These are phyloP conservation scores for Balansia obtecta DNA, from an alignment of 2,329 filamentous ascomycete species.

Conservation along the genomic window DNA sequence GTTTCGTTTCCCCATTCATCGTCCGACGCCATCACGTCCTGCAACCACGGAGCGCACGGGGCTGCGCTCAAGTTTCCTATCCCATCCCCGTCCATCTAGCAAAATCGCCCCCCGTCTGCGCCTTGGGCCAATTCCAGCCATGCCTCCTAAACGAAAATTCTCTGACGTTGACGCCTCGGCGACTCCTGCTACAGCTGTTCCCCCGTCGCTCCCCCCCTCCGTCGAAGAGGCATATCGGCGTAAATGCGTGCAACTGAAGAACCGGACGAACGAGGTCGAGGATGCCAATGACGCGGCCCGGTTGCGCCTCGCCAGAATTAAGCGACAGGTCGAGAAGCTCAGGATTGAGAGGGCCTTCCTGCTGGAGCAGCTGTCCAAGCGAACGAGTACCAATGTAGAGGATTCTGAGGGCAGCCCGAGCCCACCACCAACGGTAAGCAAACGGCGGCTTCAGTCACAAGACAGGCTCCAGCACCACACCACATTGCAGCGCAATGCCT, in stretches of 20 bases:
- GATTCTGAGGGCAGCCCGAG: conserved; percentile 70
- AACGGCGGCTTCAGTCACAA: too few species aligned
- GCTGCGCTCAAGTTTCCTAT: too few species aligned
- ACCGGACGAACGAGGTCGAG: conserved; percentile 83
- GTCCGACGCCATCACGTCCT: not conserved
- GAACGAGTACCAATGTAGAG: conserved; percentile 62
- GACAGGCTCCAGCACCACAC: too few species aligned
- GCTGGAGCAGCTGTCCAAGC: conserved; percentile 59
- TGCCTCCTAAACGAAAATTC: conserved; percentile 25
- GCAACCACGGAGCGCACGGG: not conserved
- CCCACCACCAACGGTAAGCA: conserved; percentile 61
- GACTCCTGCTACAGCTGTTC: conserved; percentile 27
- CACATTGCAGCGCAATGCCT: too few species aligned
- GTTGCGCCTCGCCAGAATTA: conserved; percentile 64
- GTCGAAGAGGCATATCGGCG: conserved; percentile 92
- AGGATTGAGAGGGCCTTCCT: conserved; percentile 72
- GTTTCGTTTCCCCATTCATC: too few species aligned
- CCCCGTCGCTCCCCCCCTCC: conserved; percentile 63
- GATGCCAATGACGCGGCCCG: conserved; percentile 78
- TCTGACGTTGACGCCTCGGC: conserved; percentile 21
- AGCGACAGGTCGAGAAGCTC: conserved; percentile 82
- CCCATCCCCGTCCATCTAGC: too few species aligned
- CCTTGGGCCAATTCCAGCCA: conserved; percentile 8
- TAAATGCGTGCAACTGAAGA: conserved; percentile 92
- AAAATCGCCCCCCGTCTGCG: too few species aligned